Conservation (phyloP, 257 asterid genomes). For the Gardenia jasminoides region DNA sequence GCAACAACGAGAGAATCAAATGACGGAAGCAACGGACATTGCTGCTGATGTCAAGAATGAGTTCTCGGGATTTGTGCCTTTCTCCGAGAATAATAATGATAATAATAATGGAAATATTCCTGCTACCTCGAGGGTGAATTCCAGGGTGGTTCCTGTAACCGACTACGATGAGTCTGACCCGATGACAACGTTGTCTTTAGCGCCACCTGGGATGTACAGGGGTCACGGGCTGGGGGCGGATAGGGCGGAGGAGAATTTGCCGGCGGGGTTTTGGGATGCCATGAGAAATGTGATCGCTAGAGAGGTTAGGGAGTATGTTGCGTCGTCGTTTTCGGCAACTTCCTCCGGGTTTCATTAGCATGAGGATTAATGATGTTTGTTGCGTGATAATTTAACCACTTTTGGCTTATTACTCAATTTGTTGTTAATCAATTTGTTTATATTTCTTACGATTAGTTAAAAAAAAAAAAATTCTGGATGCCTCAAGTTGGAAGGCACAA, state of each 20-base stretch:
- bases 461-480: background rate
- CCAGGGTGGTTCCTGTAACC: constrained; percentile 14
- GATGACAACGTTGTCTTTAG: constrained; percentile 63
- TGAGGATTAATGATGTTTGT: constrained; percentile 11
- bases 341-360: constrained; percentile 51
- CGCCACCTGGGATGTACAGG: constrained; percentile 66
- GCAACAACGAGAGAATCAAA: background rate
- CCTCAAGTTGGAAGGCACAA: background rate
- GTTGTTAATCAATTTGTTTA: constrained; percentile 9
- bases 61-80: constrained; percentile 19
- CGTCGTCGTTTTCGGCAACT: constrained; percentile 57
- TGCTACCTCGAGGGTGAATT: background rate
- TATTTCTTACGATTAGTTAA: constrained; percentile 1
- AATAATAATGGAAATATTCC: too few relatives aligned
- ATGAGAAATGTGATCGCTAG: constrained; percentile 71
- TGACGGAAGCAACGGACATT: background rate
- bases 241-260: constrained; percentile 34
- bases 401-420: background rate
- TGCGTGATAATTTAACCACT: constrained; percentile 11
- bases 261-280: constrained; percentile 69
- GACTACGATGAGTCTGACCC: constrained; percentile 50
- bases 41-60: constrained; percentile 10
- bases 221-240: constrained; percentile 16
- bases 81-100: background rate
- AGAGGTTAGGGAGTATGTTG: constrained; percentile 71